A percentile compares a stretch with the other conserved stretches of the same genome.
Conservation (phyloP, 1,284 basidiomycete species). For the Agaricales sp. region DNA sequence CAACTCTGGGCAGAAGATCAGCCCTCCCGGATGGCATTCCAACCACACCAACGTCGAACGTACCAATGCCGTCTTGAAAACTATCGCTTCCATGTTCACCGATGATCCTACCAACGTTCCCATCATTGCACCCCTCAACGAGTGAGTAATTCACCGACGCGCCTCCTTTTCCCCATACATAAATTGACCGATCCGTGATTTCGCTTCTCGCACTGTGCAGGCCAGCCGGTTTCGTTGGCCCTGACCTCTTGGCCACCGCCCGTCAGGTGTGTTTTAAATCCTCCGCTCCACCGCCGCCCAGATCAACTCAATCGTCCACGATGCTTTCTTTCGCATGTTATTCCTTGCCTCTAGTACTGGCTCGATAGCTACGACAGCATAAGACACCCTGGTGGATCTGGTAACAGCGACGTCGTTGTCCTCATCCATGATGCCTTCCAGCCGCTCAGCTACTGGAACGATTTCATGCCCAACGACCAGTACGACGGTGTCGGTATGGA, state of each 20-base stretch:
- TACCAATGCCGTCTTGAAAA: conserved; percentile 60
- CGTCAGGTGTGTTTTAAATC: neutral
- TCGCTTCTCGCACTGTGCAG: no score
- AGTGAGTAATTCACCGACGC: conserved; percentile 34
- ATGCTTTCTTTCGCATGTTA: neutral
- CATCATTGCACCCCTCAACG: conserved; percentile 68
- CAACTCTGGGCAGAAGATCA: conserved; percentile 70
- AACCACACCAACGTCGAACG: conserved; percentile 58
- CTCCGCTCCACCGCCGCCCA: conserved; percentile 33
- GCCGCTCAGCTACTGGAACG: conserved; percentile 62
- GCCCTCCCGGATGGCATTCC: conserved; percentile 62
- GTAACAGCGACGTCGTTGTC: conserved; percentile 52
- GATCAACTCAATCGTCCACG: conserved; percentile 45
- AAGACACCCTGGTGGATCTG: conserved; percentile 42
- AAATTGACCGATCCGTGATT: conserved; percentile 4
- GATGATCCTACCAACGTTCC: conserved; percentile 49
- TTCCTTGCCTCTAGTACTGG: conserved; percentile 40
- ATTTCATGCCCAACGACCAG: conserved; percentile 50
- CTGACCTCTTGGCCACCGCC: conserved; percentile 26
- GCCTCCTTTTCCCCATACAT: conserved; percentile 1
- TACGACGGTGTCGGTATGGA: conserved; percentile 73
- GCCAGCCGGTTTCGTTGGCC: conserved; percentile 66
- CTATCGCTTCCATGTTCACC: conserved; percentile 50
- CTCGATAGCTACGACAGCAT: conserved; percentile 66
- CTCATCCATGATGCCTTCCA: conserved; percentile 86